phyloP scores from a whole-genome alignment of 2,329 filamentous ascomycete species.

The Juglanconis sp. region DNA sequence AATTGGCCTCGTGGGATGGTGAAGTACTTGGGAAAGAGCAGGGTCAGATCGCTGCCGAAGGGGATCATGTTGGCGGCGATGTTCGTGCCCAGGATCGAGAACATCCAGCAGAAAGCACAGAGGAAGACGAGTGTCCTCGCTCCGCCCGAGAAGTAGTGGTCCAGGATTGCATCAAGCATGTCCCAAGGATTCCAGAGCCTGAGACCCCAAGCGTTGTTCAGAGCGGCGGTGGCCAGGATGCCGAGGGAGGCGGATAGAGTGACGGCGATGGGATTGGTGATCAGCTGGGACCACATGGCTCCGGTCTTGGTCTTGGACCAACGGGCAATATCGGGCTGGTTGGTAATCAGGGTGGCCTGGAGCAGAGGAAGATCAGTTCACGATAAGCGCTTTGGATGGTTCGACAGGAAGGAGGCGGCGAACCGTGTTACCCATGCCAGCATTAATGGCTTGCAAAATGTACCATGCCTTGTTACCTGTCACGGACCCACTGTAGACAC shows the following conservation, averaged over 20 bases:
- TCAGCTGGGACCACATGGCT: conserved; percentile 39
- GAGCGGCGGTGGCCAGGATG: conserved; percentile 40
- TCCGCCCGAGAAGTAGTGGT: conserved; percentile 19
- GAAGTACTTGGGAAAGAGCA: conserved; percentile 32
- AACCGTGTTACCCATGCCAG: conserved; percentile 29
- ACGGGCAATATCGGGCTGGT: conserved; percentile 43
- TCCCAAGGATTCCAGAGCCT: conserved; percentile 26
- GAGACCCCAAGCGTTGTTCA: conserved; percentile 39
- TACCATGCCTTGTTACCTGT: conserved; percentile 8
- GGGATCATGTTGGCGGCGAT: conserved; percentile 34
- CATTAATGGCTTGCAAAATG: conserved; percentile 35
- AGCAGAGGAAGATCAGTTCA: conserved; percentile 17
- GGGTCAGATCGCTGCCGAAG: conserved; percentile 35
- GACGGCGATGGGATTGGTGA: conserved; percentile 38
- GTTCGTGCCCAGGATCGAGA: conserved; percentile 22
- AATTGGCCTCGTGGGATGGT: conserved; percentile 34
- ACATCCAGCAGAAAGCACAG: conserved; percentile 19
- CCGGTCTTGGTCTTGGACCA: conserved; percentile 35
- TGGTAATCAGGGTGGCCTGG: conserved; percentile 36
- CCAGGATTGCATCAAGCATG: conserved; percentile 22
- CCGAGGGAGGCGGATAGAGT: conserved; percentile 40
- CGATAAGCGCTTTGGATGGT: background rate
- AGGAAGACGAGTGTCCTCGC: conserved; percentile 22
- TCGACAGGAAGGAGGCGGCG: background rate
- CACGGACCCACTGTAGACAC: conserved; percentile 21